Evolutionary conservation across 768 basidiomycete genomes (phyloP).

Genomic region (Rhodotorula kratochvilovae): DNA sequence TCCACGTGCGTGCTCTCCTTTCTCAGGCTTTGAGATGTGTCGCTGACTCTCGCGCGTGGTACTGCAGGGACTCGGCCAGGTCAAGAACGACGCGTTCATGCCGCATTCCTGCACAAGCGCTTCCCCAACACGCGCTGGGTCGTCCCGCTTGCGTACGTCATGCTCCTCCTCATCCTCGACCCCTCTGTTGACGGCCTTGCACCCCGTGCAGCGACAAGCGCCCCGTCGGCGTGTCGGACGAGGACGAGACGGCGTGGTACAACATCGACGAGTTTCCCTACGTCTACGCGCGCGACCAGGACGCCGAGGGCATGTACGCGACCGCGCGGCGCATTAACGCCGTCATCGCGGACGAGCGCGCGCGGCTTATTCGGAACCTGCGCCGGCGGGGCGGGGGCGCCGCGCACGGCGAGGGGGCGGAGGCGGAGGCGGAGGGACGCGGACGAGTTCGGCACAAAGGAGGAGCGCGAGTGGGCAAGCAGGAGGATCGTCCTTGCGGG

Average conservation of each 20-base stretch:
- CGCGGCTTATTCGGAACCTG: constrained; percentile 10
- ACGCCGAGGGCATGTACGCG: constrained; percentile 6
- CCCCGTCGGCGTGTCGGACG: background rate
- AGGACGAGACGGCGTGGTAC: constrained; percentile 16
- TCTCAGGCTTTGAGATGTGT: background rate
- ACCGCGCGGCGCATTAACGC: constrained; percentile 25
- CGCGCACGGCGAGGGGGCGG: background rate
- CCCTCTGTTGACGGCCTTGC: too few species aligned
- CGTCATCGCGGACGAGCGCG: constrained; percentile 20
- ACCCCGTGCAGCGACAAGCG: background rate
- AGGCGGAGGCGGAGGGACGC: background rate
- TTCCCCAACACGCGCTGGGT: constrained; percentile 27
- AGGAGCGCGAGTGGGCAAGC: constrained; percentile 21
- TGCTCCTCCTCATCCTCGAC: too few species aligned
- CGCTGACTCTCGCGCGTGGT: background rate
- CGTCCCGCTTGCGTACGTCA: constrained; percentile 25
- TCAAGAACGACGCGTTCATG: constrained; percentile 9
- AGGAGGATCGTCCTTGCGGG: constrained; percentile 18
- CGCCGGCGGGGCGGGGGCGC: background rate
- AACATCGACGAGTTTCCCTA: constrained; percentile 32
- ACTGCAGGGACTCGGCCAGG: constrained; percentile 20
- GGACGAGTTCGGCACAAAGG: constrained; percentile 11
- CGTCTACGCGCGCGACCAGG: constrained; percentile 8
- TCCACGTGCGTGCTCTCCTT: constrained; percentile 2
- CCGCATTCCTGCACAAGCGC: background rate